Evolutionary conservation across 345 rosid genomes (phyloP), one percentile per base, ranked within the genome.

Genomic region (Schrenkiella parvula): DNA sequence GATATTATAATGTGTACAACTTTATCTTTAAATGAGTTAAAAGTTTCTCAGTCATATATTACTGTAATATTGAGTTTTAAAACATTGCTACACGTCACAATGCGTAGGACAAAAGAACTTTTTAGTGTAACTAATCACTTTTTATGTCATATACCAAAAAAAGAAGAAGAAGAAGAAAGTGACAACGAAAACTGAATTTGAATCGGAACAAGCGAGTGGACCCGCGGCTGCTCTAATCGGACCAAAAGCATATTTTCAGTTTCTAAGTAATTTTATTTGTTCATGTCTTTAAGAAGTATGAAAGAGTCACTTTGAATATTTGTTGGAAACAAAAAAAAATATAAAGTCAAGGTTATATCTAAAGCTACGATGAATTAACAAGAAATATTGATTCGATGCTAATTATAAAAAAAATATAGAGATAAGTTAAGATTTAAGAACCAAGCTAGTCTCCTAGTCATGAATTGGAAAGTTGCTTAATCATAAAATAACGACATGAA

Each of bases 51-150:
- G 65, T 46, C 66, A 46, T 46, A 54, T 54, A 72, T 72, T 43
- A 25, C 64, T 64, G 76, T 72, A 50, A 64, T 31, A 55, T 46
- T 17, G 71, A 65, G 66, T 65, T 73, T 64, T 32, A 23, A 55
- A 64, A 25, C 25, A 19, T 1, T 17, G 23, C 12, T 46, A 5
- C 78, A 74, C 74, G 74, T 75, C 79, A 75, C 34, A 0, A 62
- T 68, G 74, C 64, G 65, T 75, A 43, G 74, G 79, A 75, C 70
- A 75, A 68, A 61, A 17, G 0, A 68, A 43, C 74, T 68, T 76
- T 74, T 8, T 2, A 42, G 50, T 61, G 57, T 58, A 66, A 74
- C 21, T 58, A 38, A 74, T 29, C 46, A 66, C 67, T 74, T 74
- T 74, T 28, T 29, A 74, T 50, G 54, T 66, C 68, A 58, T 66